These are phyloP conservation scores for Artemisia argyi DNA, from an alignment of 129 eudicot species.

Conservation along the genomic window DNA sequence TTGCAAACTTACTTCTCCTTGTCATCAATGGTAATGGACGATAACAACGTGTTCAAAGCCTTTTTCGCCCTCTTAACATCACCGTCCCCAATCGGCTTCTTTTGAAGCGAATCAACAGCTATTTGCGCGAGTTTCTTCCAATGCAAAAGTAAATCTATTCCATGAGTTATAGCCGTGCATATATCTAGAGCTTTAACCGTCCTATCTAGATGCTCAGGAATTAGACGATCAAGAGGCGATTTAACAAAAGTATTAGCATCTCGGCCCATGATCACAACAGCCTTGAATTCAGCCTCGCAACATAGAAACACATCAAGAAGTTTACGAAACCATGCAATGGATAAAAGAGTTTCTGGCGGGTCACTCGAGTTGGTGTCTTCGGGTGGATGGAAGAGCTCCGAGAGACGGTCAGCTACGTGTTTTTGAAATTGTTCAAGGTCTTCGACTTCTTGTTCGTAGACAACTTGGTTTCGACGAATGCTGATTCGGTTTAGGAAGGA, in stretches of 20 bases:
- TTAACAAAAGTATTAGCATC: conserved; percentile 58
- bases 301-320: conserved; percentile 74
- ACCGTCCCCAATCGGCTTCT: conserved; percentile 74
- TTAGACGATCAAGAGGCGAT: conserved; percentile 77
- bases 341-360: conserved; percentile 42
- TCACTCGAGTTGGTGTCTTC: conserved; percentile 21
- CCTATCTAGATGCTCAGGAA: conserved; percentile 76
- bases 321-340: conserved; percentile 65
- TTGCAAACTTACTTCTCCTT: conserved; percentile 25
- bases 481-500: conserved; percentile 89
- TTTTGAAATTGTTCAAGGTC: conserved; percentile 75
- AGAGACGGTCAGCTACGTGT: conserved; percentile 71
- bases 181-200: conserved; percentile 72
- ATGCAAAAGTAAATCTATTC: conserved; percentile 56
- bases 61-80: conserved; percentile 58
- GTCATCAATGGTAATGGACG: conserved; percentile 66
- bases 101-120: conserved; percentile 54
- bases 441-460: conserved; percentile 61
- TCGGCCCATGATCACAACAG: conserved; percentile 65
- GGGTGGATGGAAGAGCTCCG: conserved; percentile 48
- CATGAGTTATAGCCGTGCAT: conserved; percentile 71
- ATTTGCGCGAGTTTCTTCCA: conserved; percentile 70
- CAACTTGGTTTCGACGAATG: conserved; percentile 85
- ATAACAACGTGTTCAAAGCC: conserved; percentile 51
- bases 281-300: conserved; percentile 81